Base-by-base conservation (phyloP, 2,329 filamentous ascomycete genomes). In the Ambrosiella beaveri region DNA sequence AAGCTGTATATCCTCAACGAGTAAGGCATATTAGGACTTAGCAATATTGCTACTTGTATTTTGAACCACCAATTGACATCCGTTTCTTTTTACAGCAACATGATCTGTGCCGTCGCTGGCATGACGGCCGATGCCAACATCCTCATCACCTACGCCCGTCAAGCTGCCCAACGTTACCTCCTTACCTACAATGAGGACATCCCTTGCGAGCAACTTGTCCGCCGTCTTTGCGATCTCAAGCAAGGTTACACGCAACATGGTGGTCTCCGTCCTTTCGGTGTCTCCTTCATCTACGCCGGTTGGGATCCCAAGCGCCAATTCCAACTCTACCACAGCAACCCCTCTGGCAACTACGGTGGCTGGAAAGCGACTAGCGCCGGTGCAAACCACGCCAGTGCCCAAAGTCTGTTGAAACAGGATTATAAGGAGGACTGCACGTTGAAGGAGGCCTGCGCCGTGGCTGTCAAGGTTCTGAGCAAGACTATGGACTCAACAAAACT, bases 91-190 rank as follows among this genome's bases (percentile, higher is more conserved):
- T 27, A 27, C 58, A 97, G 91, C 76, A 98, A 98, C 78, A 98
- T 98, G 94, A 97, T 98, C 73, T 96, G 90, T 73, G 93, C 93
- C 62, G 93, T 98, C 61, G 93, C 93, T 66, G 93, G 93, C 69
- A 97, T 98, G 91, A 98, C 90, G 51, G 93, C 93, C 68, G 93
- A 98, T 70, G 93, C 93, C 71, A 98, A 98, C 77, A 98, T 98
- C 72, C 88, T 98, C 71, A 98, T 98, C 82, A 98, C 98, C 79
- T 96, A 94, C 74, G 94, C 93, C 70, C 89, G 93, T 66, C 88
- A 95, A 80, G 86, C 88, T 67, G 93, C 93, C 66, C 93, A 98
- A 75, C 83, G 86, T 69, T 97, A 98, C 75, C 91, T 98, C 70
- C 82, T 95, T 64, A 98, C 91, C 67, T 98, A 98, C 80, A 95